Evolutionary conservation across 345 rosid genomes (phyloP).

Genomic region (Physaria fendleri): DNA sequence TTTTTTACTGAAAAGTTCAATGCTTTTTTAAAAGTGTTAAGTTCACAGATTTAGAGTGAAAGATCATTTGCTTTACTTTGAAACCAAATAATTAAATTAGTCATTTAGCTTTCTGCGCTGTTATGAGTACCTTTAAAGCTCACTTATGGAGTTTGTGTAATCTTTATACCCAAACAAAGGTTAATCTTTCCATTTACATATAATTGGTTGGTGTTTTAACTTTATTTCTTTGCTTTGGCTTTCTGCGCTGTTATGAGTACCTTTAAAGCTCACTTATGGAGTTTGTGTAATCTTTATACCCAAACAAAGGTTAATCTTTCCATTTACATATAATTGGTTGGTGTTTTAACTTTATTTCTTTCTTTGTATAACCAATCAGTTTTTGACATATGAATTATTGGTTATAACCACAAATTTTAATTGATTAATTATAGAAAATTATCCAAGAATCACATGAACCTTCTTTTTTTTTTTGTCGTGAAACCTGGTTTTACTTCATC

Average conservation of each 20-base stretch:
- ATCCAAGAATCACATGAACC: not conserved
- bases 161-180: constrained; percentile 12
- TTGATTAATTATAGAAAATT: not conserved
- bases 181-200: not conserved
- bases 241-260: constrained; percentile 22
- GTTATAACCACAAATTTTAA: not conserved
- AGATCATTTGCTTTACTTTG: constrained; percentile 21
- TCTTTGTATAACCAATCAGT: not conserved
- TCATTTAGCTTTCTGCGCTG: constrained; percentile 3
- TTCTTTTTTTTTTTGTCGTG: no score
- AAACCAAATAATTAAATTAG: constrained; percentile 9
- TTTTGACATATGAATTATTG: not conserved
- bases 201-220: not conserved
- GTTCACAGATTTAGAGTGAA: not conserved
- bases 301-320: constrained; percentile 11
- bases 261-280: constrained; percentile 23
- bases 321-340: not conserved
- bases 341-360: not conserved
- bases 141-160: constrained; percentile 10
- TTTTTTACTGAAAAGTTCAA: not conserved
- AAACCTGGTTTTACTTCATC: no score
- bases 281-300: constrained; percentile 5
- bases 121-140: constrained; percentile 29
- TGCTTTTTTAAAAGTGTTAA: not conserved
- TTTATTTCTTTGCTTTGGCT: not conserved